A percentile compares a stretch with the other conserved stretches of the same genome.
Conservation (phyloP, 768 basidiomycete genomes). For the Suillus occidentalis region DNA sequence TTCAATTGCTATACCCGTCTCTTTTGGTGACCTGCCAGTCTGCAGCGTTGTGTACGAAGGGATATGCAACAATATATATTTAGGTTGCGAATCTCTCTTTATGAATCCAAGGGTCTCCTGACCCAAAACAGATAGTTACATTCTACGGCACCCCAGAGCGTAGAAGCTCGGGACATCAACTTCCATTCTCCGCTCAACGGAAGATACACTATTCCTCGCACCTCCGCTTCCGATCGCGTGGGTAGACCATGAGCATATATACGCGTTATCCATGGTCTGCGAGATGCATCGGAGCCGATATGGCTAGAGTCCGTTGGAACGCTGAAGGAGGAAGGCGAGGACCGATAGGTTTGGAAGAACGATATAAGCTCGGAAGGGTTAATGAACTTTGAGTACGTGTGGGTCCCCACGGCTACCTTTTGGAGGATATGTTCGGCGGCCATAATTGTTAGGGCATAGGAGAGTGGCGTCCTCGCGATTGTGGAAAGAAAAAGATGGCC, state of each 20-base stretch:
- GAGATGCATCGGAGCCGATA: constrained; percentile 7
- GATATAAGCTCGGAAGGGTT: constrained; percentile 81
- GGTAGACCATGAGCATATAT: constrained; percentile 48
- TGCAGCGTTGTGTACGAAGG: not conserved
- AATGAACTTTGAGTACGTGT: constrained; percentile 88
- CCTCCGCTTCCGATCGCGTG: constrained; percentile 68
- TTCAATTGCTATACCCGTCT: not conserved
- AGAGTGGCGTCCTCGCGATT: constrained; percentile 79
- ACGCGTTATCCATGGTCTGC: constrained; percentile 60
- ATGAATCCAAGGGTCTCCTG: constrained; percentile 52
- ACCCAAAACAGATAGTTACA: constrained; percentile 90
- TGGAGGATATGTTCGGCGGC: constrained; percentile 82
- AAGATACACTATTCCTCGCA: constrained; percentile 76
- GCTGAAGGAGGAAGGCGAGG: constrained; percentile 22
- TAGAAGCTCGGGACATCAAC: constrained; percentile 59
- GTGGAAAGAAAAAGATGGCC: constrained; percentile 96
- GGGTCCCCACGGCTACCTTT: constrained; percentile 84
- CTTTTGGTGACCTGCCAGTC: not conserved
- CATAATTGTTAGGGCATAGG: constrained; percentile 69
- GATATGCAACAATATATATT: constrained; percentile 16
- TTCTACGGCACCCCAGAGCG: constrained; percentile 45
- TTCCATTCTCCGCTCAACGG: constrained; percentile 71
- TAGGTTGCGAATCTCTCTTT: not conserved
- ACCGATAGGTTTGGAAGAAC: constrained; percentile 70
- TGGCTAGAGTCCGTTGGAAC: not conserved